A percentile compares a stretch with the other conserved stretches of the same genome.
Evolutionary conservation across 2,329 filamentous ascomycete genomes (phyloP).

Genomic region (Chaetomium olivaceum): DNA sequence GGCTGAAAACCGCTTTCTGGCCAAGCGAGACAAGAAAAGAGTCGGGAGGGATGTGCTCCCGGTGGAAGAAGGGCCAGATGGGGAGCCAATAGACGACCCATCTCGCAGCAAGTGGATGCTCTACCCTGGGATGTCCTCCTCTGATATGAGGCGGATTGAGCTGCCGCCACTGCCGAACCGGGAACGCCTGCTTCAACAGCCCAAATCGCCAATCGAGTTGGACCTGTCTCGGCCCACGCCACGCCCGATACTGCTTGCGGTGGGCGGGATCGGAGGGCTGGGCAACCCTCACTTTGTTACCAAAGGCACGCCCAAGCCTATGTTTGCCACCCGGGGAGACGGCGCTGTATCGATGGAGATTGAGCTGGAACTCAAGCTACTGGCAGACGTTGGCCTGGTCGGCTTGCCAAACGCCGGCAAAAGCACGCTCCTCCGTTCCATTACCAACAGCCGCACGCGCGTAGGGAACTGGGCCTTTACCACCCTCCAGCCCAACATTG

Average conservation of each 20-base stretch:
- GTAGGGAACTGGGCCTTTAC: slow-evolving; percentile 97
- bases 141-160: slow-evolving; percentile 60
- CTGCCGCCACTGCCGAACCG: slow-evolving; percentile 55
- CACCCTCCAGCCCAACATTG: slow-evolving; percentile 90
- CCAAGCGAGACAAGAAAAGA: slow-evolving; percentile 17
- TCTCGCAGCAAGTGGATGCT: slow-evolving; percentile 77
- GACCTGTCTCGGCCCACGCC: slow-evolving; percentile 77
- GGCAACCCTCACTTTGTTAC: slow-evolving; percentile 93
- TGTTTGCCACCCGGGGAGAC: slow-evolving; percentile 87
- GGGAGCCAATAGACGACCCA: slow-evolving; percentile 46
- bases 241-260: slow-evolving; percentile 79
- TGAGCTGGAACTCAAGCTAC: slow-evolving; percentile 88
- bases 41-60: slow-evolving; percentile 6
- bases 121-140: slow-evolving; percentile 74
- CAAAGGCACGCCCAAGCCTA: slow-evolving; percentile 70
- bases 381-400: slow-evolving; percentile 92
- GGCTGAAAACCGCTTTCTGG: slow-evolving; percentile 57
- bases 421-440: slow-evolving; percentile 81
- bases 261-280: slow-evolving; percentile 83
- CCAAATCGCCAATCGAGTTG: slow-evolving; percentile 68
- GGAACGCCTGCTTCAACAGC: slow-evolving; percentile 63
- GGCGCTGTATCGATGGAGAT: slow-evolving; percentile 74
- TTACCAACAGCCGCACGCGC: slow-evolving; percentile 85
- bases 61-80: slow-evolving; percentile 42
- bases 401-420: slow-evolving; percentile 96